These are phyloP conservation scores for Zymoseptoria pseudotritici DNA, from an alignment of 2,329 filamentous ascomycete species.

Conservation along the genomic window DNA sequence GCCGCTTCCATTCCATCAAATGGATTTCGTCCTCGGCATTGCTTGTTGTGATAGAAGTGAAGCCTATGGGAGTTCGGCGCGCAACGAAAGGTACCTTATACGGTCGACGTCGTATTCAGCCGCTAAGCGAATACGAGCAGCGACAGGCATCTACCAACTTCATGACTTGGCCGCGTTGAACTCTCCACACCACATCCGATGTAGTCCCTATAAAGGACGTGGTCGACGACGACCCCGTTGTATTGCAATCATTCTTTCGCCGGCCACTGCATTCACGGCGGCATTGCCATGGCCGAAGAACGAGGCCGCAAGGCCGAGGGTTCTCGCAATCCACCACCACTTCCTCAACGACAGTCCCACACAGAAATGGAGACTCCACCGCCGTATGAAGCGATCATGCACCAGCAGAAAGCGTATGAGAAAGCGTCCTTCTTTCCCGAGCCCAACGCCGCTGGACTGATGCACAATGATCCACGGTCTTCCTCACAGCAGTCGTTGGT, in stretches of 20 bases:
- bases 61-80: not conserved
- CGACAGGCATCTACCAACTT: not conserved
- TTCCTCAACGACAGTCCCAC: slow-evolving; percentile 3
- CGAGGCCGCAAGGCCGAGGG: not conserved
- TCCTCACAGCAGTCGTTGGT: slow-evolving; percentile 41
- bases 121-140: not conserved
- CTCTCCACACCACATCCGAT: not conserved
- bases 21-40: not conserved
- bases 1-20: slow-evolving; percentile 36
- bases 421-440: slow-evolving; percentile 3
- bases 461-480: slow-evolving; percentile 34
- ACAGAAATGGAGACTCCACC: slow-evolving; percentile 8
- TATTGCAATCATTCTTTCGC: not conserved
- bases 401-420: slow-evolving; percentile 13
- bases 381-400: slow-evolving; percentile 13
- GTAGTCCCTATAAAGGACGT: not conserved
- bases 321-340: slow-evolving; percentile 1
- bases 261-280: not conserved
- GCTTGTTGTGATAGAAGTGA: not conserved
- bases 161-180: not conserved
- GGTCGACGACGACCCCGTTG: not conserved
- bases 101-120: not conserved
- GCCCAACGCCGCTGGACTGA: slow-evolving; percentile 1
- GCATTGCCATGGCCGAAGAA: not conserved
- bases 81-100: not conserved